Percentiles rank a stretch among this genome's conserved stretches.
These are phyloP conservation scores for Tulasnella sp. DNA, from an alignment of 768 basidiomycete species.

Conservation along the genomic window DNA sequence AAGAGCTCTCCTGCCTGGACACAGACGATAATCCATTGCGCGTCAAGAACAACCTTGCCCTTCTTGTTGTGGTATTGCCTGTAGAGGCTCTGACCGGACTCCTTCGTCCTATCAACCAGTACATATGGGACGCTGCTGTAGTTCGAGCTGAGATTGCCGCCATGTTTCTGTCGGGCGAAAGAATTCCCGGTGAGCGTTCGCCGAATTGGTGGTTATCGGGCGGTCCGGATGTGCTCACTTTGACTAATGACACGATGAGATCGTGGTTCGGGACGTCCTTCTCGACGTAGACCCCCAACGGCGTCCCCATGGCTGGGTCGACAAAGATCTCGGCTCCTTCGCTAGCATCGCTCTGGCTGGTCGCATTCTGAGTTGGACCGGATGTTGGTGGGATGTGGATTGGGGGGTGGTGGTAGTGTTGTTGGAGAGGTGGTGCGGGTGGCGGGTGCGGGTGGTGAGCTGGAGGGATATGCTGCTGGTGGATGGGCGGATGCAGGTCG, in stretches of 20 bases:
- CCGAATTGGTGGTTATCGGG: neutral
- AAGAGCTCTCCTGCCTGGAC: slow-evolving; percentile 59
- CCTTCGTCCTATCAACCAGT: slow-evolving; percentile 70
- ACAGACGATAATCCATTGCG: slow-evolving; percentile 72
- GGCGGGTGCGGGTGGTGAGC: neutral
- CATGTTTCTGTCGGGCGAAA: slow-evolving; percentile 53
- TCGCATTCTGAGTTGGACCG: neutral
- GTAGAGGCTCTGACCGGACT: slow-evolving; percentile 73
- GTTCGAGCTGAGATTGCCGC: slow-evolving; percentile 61
- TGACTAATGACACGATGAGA: slow-evolving; percentile 52
- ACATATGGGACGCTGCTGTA: slow-evolving; percentile 77
- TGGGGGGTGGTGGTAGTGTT: neutral
- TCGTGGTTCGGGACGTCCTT: slow-evolving; percentile 71
- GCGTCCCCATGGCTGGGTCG: slow-evolving; percentile 73
- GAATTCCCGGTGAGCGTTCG: neutral
- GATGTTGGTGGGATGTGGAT: neutral
- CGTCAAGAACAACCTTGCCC: slow-evolving; percentile 65
- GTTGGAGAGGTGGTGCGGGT: neutral
- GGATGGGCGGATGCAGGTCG: neutral
- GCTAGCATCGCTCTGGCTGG: neutral
- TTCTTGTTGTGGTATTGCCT: slow-evolving; percentile 74
- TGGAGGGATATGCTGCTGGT: neutral
- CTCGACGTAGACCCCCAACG: slow-evolving; percentile 68
- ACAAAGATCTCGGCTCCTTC: slow-evolving; percentile 49
- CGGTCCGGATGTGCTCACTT: slow-evolving; percentile 41